Percentiles rank a stretch among this genome's conserved stretches.
Evolutionary conservation across 371 early-diverging fungal species (phyloP).

Genomic region (Lichtheimia hyalospora): DNA sequence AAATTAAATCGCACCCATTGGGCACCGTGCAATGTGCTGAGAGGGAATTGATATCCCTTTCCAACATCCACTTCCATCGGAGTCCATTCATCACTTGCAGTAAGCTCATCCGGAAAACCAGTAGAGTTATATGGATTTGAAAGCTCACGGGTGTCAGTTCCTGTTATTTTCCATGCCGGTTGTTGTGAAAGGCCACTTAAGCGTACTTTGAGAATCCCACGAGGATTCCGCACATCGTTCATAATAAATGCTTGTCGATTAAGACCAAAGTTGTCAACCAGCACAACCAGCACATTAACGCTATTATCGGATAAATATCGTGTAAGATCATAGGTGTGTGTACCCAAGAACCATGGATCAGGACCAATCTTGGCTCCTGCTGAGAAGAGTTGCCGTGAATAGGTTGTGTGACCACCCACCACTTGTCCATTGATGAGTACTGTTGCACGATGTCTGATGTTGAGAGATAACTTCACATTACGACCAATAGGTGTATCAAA

Average conservation of each 20-base stretch:
- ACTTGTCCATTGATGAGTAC: slow-evolving; percentile 67
- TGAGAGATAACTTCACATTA: slow-evolving; percentile 53
- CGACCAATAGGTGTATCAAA: slow-evolving; percentile 21
- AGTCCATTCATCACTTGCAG: slow-evolving; percentile 19
- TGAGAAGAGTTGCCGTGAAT: slow-evolving; percentile 58
- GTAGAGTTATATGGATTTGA: slow-evolving; percentile 58
- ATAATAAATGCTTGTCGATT: slow-evolving; percentile 72
- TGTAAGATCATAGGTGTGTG: slow-evolving; percentile 45
- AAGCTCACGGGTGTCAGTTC: slow-evolving; percentile 69
- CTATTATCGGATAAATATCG: slow-evolving; percentile 24
- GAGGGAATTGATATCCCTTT: slow-evolving; percentile 15
- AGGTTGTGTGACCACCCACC: slow-evolving; percentile 80
- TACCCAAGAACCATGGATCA: slow-evolving; percentile 61
- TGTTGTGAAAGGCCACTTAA: slow-evolving; percentile 45
- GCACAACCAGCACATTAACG: slow-evolving; percentile 60
- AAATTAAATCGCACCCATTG: slow-evolving; percentile 41
- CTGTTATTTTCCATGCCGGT: slow-evolving; percentile 70
- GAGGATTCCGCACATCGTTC: slow-evolving; percentile 77
- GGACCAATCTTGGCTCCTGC: slow-evolving; percentile 78
- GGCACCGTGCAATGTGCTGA: slow-evolving; percentile 26
- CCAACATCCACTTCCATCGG: slow-evolving; percentile 15
- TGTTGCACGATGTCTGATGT: slow-evolving; percentile 72
- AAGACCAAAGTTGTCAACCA: slow-evolving; percentile 82
- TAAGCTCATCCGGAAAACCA: slow-evolving; percentile 76
- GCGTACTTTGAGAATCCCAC: slow-evolving; percentile 70